A percentile compares a stretch with the other conserved stretches of the same genome.
Conservation (phyloP, 2,329 filamentous ascomycete species). For the Cladobotryum mycophilum region DNA sequence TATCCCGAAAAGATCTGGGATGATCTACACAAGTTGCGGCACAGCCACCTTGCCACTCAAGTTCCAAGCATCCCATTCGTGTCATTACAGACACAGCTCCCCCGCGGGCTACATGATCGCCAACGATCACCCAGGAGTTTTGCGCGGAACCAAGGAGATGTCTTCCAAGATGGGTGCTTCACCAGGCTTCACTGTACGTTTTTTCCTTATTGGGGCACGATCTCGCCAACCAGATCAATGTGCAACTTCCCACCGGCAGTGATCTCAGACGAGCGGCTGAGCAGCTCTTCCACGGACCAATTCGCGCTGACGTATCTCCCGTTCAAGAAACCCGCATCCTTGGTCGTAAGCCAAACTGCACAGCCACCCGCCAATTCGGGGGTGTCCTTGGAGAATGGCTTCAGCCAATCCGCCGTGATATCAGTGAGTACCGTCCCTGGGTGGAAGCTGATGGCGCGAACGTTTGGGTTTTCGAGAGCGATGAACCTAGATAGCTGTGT, state of each 20-base stretch:
- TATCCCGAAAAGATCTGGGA: too few species aligned
- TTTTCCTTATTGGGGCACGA: too few species aligned
- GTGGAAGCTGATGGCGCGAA: conserved; percentile 2
- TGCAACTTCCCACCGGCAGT: not conserved
- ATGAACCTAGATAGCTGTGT: not conserved
- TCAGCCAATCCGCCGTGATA: not conserved
- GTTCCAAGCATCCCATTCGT: too few species aligned
- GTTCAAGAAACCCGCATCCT: conserved; percentile 3
- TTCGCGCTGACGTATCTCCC: conserved; percentile 1
- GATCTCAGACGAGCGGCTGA: conserved; percentile 1
- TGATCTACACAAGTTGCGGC: too few species aligned
- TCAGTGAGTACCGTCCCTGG: conserved; percentile 4
- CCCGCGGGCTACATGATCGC: too few species aligned
- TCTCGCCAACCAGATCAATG: too few species aligned
- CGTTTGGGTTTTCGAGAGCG: conserved; percentile 1
- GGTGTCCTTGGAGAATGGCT: not conserved
- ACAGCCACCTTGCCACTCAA: too few species aligned
- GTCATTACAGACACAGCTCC: too few species aligned
- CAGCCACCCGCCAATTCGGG: conserved; percentile 4
- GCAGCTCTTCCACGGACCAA: conserved; percentile 9
- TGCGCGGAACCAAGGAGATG: too few species aligned
- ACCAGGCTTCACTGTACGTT: too few species aligned
- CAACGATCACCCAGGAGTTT: too few species aligned
- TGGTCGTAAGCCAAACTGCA: conserved; percentile 4
- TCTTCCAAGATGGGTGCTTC: too few species aligned